Base-by-base conservation (phyloP, 345 rosid species). In the Aquilaria malaccensis region DNA sequence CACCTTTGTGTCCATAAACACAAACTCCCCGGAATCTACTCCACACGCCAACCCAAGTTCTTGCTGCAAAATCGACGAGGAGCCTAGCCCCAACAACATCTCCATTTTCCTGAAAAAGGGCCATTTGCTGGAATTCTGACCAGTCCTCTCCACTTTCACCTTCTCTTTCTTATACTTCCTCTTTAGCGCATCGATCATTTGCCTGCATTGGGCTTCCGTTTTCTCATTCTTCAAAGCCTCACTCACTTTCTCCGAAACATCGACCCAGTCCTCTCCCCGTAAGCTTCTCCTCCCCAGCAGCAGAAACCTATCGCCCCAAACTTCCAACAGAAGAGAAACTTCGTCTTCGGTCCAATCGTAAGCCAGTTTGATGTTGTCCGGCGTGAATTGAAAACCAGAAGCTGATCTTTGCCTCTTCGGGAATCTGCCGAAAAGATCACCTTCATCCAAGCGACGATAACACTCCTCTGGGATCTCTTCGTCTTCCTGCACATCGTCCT, bases 161-260 rank as follows among this genome's bases (percentile, higher is more conserved):
- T 76, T 95, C 80, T 95, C 99, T 70, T 91, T 91, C 74, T 85
- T 86, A 59, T 88, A 95, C 86, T 86, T 95, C 79, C 92, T 91
- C 85, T 95, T 95, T 78, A 95, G 69, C 1, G 83, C 79, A 70
- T 95, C 97, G 61, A 95, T 68, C 51, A 94, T 86, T 60, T 83
- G 85, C 67, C 96, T 73, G 67, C 99, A 95, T 32, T 91, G 96
- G 0, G 79, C 83, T 69, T 95, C 97, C 0, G 89, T 78, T 59
- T 83, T 80, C 60, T 88, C 91, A 59, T 72, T 75, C 70, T 81
- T 84, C 2, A 94, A 85, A 29, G 73, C 90, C 22, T 86, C 89
- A 3, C 94, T 85, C 30, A 88, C 99, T 77, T 88, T 95, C 79
- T 95, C 95, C 30, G 95, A 82, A 22, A 95, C 97, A 63, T 88